Conservation (phyloP, 176 grass and related monocot species). For the Avena atlantica region DNA sequence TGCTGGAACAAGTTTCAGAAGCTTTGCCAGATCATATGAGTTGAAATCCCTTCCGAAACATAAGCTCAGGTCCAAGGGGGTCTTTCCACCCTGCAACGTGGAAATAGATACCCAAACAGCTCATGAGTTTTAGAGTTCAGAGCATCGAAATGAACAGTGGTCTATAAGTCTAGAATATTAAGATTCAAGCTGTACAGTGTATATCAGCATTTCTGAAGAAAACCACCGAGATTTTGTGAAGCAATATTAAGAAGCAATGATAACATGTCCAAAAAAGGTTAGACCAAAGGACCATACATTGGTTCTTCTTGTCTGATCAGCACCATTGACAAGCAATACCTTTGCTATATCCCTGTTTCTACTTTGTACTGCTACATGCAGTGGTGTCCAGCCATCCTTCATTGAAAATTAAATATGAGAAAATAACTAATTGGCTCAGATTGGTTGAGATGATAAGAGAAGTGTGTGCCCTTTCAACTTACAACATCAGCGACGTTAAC, state of each 20-base stretch:
- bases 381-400: constrained; percentile 88
- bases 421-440: constrained; percentile 22
- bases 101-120: neutral
- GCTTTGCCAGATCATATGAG: constrained; percentile 90
- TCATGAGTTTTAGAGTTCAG: neutral
- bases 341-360: constrained; percentile 86
- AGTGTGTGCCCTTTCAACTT: constrained; percentile 33
- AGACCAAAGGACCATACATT: constrained; percentile 48
- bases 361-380: constrained; percentile 89
- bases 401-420: constrained; percentile 19
- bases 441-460: constrained; percentile 23
- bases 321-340: constrained; percentile 80
- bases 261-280: neutral
- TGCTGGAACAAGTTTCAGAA: constrained; percentile 84
- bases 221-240: neutral
- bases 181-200: neutral
- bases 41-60: constrained; percentile 98
- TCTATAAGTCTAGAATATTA: neutral
- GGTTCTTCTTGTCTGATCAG: constrained; percentile 88
- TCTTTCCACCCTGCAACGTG: constrained; percentile 75
- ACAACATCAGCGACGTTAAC: constrained; percentile 86
- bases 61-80: constrained; percentile 85
- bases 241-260: neutral
- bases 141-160: neutral
- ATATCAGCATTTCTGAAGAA: neutral